phyloP scores from a whole-genome alignment of 2,329 filamentous ascomycete genomes.

The Albophoma yamanashiensis region DNA sequence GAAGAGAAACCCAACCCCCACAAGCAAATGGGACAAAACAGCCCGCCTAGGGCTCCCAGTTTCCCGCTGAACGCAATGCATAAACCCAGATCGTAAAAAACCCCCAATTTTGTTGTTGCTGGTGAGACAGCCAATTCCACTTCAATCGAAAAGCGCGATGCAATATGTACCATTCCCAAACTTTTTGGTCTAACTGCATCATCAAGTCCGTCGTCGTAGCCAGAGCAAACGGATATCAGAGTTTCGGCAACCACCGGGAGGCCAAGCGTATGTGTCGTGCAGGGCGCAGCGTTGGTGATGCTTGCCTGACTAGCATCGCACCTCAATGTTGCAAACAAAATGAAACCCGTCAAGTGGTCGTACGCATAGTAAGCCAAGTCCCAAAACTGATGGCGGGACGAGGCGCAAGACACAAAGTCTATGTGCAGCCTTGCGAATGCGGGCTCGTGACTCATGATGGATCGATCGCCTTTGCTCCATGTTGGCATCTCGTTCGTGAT shows the following conservation, averaged over 20 bases:
- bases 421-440: not conserved
- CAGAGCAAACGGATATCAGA: not conserved
- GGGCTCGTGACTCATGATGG: not conserved
- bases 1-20: slow-evolving; percentile 4
- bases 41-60: slow-evolving; percentile 12
- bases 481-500: not conserved
- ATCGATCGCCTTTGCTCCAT: not conserved
- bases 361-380: not conserved
- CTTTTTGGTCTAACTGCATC: slow-evolving; percentile 9
- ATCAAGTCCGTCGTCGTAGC: slow-evolving; percentile 5
- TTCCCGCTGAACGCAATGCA: slow-evolving; percentile 28
- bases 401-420: not conserved
- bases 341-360: not conserved
- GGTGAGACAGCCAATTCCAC: slow-evolving; percentile 10
- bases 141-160: slow-evolving; percentile 12
- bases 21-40: not conserved
- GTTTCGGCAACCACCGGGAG: not conserved
- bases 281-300: no score
- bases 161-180: slow-evolving; percentile 19
- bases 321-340: slow-evolving; percentile 1
- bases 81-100: slow-evolving; percentile 21
- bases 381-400: not conserved
- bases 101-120: slow-evolving; percentile 14
- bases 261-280: not conserved
- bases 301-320: not conserved